Conservation (phyloP, 345 rosid genomes). For the Salix purpurea region DNA sequence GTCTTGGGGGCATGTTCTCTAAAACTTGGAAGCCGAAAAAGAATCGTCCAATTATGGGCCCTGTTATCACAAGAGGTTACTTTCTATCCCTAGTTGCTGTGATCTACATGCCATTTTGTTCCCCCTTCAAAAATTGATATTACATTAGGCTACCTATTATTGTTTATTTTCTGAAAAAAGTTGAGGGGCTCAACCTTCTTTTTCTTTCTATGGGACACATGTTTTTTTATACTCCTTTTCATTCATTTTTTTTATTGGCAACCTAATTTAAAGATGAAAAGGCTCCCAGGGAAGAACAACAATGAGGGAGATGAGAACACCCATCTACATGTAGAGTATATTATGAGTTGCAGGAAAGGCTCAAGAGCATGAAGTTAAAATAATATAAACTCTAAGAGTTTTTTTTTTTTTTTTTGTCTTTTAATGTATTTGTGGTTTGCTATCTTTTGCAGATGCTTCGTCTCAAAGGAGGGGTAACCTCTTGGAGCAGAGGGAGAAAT, state of each 20-base stretch:
- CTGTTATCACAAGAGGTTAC: constrained; percentile 59
- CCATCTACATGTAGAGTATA: neutral
- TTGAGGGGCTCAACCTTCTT: neutral
- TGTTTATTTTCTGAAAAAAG: neutral
- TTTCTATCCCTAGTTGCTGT: constrained; percentile 4
- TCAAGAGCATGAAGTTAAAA: neutral
- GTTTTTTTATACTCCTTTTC: neutral
- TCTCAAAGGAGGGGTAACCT: constrained; percentile 54
- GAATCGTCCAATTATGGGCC: constrained; percentile 64
- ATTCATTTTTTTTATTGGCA: neutral
- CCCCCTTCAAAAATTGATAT: neutral
- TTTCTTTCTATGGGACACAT: neutral
- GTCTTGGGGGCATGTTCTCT: constrained; percentile 87
- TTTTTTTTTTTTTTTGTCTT: neutral
- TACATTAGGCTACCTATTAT: neutral
- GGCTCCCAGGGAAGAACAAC: neutral
- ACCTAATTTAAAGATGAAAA: neutral
- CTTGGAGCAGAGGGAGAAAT: constrained; percentile 75
- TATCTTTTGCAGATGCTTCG: constrained; percentile 47
- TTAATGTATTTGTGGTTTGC: neutral
- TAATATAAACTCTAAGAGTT: neutral
- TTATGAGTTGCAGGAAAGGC: neutral
- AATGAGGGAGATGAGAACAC: neutral
- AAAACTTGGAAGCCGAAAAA: constrained; percentile 95
- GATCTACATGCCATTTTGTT: neutral